Evolutionary conservation across 495 filamentous ascomycete species (phyloP).

Genomic region (Alectoria sarmentosa): DNA sequence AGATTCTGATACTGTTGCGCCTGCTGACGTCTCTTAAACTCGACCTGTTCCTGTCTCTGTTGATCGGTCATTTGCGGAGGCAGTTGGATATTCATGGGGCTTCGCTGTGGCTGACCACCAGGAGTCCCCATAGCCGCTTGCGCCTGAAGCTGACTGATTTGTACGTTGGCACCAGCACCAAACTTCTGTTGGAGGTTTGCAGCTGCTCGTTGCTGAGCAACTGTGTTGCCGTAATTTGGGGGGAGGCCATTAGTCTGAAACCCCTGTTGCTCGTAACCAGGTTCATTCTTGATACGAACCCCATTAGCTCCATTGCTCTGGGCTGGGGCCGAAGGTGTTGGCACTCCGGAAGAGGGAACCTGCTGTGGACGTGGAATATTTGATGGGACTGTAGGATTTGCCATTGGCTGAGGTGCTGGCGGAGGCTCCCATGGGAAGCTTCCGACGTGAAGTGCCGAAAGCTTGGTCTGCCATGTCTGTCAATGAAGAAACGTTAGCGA

Average conservation of each 20-base stretch:
- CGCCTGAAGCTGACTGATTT: slow-evolving; percentile 58
- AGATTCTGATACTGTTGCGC: slow-evolving; percentile 43
- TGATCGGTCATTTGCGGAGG: slow-evolving; percentile 38
- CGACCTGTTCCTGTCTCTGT: slow-evolving; percentile 27
- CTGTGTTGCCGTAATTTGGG: slow-evolving; percentile 35
- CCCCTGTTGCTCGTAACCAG: slow-evolving; percentile 45
- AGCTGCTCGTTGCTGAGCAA: slow-evolving; percentile 60
- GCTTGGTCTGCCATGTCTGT: slow-evolving; percentile 89
- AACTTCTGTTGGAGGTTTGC: slow-evolving; percentile 61
- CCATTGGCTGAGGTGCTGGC: slow-evolving; percentile 38
- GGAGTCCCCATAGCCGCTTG: slow-evolving; percentile 37
- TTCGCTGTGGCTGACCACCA: slow-evolving; percentile 40
- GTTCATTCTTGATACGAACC: slow-evolving; percentile 67
- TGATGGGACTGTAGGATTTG: slow-evolving; percentile 51
- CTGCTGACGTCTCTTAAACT: slow-evolving; percentile 37
- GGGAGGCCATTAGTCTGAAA: slow-evolving; percentile 37
- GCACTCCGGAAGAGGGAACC: slow-evolving; percentile 24
- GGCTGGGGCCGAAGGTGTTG: slow-evolving; percentile 20
- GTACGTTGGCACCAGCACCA: slow-evolving; percentile 60
- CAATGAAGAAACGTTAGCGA: neutral
- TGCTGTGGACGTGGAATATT: slow-evolving; percentile 44
- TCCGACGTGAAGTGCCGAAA: slow-evolving; percentile 73
- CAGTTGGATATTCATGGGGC: slow-evolving; percentile 40
- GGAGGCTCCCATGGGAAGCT: slow-evolving; percentile 92
- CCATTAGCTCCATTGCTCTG: slow-evolving; percentile 32